A percentile compares a stretch with the other conserved stretches of the same genome.
These are phyloP conservation scores for Lactarius deliciosus DNA, from an alignment of 768 basidiomycete genomes.

Conservation along the genomic window DNA sequence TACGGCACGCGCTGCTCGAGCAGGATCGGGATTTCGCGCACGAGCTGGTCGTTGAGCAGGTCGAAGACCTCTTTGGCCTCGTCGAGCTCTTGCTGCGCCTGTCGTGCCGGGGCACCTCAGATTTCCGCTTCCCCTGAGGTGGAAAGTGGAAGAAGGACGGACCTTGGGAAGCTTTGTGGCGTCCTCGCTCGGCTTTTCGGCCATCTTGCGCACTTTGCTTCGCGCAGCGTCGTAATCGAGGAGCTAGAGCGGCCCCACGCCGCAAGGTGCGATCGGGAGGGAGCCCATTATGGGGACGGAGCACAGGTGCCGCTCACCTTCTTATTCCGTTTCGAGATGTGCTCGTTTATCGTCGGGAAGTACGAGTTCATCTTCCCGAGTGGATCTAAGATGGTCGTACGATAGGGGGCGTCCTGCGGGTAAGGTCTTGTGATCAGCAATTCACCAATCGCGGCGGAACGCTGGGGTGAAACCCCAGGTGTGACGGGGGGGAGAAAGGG, in stretches of 20 bases:
- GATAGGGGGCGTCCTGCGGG: slow-evolving; percentile 84
- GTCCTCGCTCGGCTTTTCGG: slow-evolving; percentile 93
- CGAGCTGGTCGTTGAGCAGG: slow-evolving; percentile 88
- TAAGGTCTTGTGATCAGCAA: slow-evolving; percentile 8
- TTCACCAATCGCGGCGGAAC: background rate
- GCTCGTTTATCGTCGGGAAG: slow-evolving; percentile 90
- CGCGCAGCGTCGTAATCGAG: slow-evolving; percentile 94
- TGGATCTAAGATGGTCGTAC: slow-evolving; percentile 93
- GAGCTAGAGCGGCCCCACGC: slow-evolving; percentile 50
- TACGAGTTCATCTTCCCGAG: slow-evolving; percentile 96
- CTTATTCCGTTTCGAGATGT: slow-evolving; percentile 92
- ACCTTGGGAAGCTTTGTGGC: slow-evolving; percentile 87
- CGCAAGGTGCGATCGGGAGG: slow-evolving; percentile 22
- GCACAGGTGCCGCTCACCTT: slow-evolving; percentile 56
- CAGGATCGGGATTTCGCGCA: slow-evolving; percentile 85
- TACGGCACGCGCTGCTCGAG: slow-evolving; percentile 95
- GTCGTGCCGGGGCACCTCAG: background rate
- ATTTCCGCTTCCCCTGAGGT: background rate
- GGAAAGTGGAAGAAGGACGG: slow-evolving; percentile 29
- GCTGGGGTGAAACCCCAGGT: slow-evolving; percentile 1
- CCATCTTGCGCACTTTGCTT: slow-evolving; percentile 82
- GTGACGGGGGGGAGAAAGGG: background rate
- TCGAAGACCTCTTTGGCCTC: slow-evolving; percentile 94
- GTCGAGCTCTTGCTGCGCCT: slow-evolving; percentile 96
- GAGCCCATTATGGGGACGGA: slow-evolving; percentile 4